These are phyloP conservation scores for Arabis alpina DNA, from an alignment of 345 rosid genomes.

Conservation along the genomic window DNA sequence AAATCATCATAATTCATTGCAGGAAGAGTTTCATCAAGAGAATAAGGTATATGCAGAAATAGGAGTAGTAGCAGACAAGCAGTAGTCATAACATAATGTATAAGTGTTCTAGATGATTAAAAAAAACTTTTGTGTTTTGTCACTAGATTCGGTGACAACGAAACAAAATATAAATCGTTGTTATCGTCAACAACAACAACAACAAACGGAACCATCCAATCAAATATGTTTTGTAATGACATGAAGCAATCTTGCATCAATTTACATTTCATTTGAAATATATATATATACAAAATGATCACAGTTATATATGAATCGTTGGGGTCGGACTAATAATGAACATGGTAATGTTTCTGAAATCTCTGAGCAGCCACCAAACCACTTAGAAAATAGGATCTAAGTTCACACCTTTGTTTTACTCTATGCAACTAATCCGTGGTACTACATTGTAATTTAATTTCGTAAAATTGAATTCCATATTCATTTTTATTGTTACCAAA, in stretches of 20 bases:
- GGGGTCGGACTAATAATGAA: conserved; percentile 14
- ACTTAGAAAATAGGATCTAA: conserved; percentile 24
- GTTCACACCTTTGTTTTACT: conserved; percentile 40
- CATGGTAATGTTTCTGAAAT: conserved; percentile 19
- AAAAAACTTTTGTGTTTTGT: no score
- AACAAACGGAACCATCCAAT: conserved; percentile 14
- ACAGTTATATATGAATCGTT: conserved; percentile 8
- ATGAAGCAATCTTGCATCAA: background rate
- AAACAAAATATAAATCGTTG: background rate
- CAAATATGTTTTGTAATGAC: conserved; percentile 11
- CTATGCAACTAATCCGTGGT: conserved; percentile 32
- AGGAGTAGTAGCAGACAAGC: no score
- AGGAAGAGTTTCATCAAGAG: no score
- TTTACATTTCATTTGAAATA: no score
- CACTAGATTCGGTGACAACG: background rate
- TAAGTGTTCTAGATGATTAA: no score
- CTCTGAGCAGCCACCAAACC: conserved; percentile 36
- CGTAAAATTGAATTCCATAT: background rate
- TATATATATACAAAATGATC: background rate
- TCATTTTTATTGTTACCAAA: conserved; percentile 10
- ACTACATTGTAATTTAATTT: conserved; percentile 17
- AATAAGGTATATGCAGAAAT: no score
- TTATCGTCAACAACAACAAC: background rate
- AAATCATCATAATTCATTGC: background rate
- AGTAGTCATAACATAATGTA: no score